Percentiles rank a stretch among this genome's conserved stretches.
phyloP scores from a whole-genome alignment of 2,329 filamentous ascomycete genomes.

The Xylariaceae sp. region DNA sequence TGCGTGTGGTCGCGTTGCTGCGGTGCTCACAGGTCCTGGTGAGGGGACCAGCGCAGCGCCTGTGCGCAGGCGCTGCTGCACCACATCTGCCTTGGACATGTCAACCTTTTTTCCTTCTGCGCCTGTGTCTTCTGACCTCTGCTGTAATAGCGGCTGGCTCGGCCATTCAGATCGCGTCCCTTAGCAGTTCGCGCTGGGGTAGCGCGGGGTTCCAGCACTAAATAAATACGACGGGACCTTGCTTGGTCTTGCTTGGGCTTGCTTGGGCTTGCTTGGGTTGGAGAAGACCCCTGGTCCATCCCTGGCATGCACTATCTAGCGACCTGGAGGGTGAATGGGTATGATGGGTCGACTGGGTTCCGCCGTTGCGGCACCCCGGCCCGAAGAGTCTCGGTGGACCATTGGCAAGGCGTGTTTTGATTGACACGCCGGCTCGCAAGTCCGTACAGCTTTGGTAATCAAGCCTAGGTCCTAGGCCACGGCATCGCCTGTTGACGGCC shows the following conservation, averaged over 20 bases:
- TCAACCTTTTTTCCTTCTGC: slow-evolving; percentile 26
- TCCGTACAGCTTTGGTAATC: slow-evolving; percentile 22
- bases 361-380: slow-evolving; percentile 32
- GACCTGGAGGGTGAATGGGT: slow-evolving; percentile 8
- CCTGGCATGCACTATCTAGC: slow-evolving; percentile 1
- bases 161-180: slow-evolving; percentile 37
- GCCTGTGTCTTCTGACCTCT: slow-evolving; percentile 33
- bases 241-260: slow-evolving; percentile 12
- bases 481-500: slow-evolving; percentile 18
- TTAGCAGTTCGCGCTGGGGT: slow-evolving; percentile 21
- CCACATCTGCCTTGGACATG: slow-evolving; percentile 36
- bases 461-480: slow-evolving; percentile 11
- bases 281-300: slow-evolving; percentile 5
- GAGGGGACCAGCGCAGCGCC: slow-evolving; percentile 32
- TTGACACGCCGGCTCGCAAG: slow-evolving; percentile 33
- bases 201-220: slow-evolving; percentile 34
- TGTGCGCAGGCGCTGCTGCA: slow-evolving; percentile 28
- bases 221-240: slow-evolving; percentile 23
- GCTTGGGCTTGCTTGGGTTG: slow-evolving; percentile 3
- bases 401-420: slow-evolving; percentile 25
- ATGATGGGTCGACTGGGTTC: slow-evolving; percentile 10
- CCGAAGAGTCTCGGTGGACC: slow-evolving; percentile 26
- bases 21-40: slow-evolving; percentile 13
- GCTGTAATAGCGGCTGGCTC: slow-evolving; percentile 25
- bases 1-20: slow-evolving; percentile 10